Conservation (phyloP, 1,139 yeast species). For the Kodamaea arcana region DNA sequence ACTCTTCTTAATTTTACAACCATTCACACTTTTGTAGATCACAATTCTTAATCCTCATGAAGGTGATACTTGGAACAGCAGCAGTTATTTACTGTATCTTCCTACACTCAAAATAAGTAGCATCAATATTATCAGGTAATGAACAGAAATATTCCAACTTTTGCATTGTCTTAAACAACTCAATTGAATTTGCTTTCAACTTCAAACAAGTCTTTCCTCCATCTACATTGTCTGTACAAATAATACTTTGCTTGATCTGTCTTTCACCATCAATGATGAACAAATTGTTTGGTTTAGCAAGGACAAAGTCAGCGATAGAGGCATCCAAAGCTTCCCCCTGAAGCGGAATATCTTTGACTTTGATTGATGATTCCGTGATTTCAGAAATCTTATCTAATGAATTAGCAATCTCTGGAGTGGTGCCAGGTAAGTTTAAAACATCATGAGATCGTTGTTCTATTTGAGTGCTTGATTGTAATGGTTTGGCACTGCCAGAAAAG, state of each 20-base stretch:
- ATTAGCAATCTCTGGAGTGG: conserved; percentile 31
- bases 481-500: conserved; percentile 13
- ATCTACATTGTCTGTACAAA: conserved; percentile 37
- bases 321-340: conserved; percentile 6
- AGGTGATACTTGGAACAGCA: no score
- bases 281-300: conserved; percentile 28
- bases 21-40: no score
- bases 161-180: conserved; percentile 46
- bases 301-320: conserved; percentile 19
- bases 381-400: conserved; percentile 34
- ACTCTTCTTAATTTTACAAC: no score
- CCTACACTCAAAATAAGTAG: conserved; percentile 48
- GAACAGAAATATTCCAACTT: conserved; percentile 43
- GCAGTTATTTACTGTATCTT: conserved; percentile 24
- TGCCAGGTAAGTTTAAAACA: conserved; percentile 19
- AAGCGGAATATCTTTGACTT: conserved; percentile 11
- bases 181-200: conserved; percentile 33
- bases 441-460: conserved; percentile 37
- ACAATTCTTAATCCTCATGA: no score
- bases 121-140: conserved; percentile 43
- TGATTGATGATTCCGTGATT: conserved; percentile 8
- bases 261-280: conserved; percentile 46
- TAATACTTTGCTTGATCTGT: conserved; percentile 35
- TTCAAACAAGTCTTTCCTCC: conserved; percentile 49
- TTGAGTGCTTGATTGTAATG: conserved; percentile 14